These are phyloP conservation scores for Trichoderma parareesei DNA, from an alignment of 495 filamentous ascomycete genomes.

Conservation along the genomic window DNA sequence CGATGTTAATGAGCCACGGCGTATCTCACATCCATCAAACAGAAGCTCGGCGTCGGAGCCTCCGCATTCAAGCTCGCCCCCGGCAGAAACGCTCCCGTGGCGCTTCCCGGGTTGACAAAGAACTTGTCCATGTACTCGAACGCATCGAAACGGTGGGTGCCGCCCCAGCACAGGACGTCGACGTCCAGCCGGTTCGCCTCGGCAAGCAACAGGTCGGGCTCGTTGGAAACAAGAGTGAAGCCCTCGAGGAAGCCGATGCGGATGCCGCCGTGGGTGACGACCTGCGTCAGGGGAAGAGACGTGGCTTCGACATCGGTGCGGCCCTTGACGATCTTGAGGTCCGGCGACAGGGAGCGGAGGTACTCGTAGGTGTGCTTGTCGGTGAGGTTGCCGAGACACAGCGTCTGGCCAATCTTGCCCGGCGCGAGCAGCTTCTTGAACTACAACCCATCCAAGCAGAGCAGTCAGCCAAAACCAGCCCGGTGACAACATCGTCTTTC, in stretches of 20 bases:
- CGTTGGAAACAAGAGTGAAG: conserved; percentile 87
- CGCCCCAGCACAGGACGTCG: conserved; percentile 93
- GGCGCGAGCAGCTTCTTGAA: conserved; percentile 98
- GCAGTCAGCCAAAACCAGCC: neutral
- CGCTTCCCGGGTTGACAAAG: conserved; percentile 97
- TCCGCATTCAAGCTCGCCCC: conserved; percentile 50
- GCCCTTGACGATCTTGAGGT: conserved; percentile 91
- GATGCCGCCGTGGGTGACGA: conserved; percentile 87
- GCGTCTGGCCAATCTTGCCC: conserved; percentile 94
- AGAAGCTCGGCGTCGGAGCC: conserved; percentile 89
- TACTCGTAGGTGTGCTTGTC: conserved; percentile 92
- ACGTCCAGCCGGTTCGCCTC: conserved; percentile 94
- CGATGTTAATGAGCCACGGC: neutral
- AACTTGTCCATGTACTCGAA: conserved; percentile 98
- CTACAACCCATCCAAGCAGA: conserved; percentile 36
- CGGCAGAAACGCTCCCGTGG: conserved; percentile 73
- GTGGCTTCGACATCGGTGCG: conserved; percentile 90
- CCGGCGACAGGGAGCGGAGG: conserved; percentile 82
- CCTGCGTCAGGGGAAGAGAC: conserved; percentile 82
- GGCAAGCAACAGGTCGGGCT: conserved; percentile 85
- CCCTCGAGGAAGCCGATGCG: conserved; percentile 96
- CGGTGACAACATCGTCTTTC: conserved; percentile 2
- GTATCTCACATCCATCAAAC: conserved; percentile 91
- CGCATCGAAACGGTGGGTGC: conserved; percentile 95
- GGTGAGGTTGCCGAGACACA: conserved; percentile 95